phyloP scores from a whole-genome alignment of 352 stramenopile genomes.

The Phytophthora kernoviae region DNA sequence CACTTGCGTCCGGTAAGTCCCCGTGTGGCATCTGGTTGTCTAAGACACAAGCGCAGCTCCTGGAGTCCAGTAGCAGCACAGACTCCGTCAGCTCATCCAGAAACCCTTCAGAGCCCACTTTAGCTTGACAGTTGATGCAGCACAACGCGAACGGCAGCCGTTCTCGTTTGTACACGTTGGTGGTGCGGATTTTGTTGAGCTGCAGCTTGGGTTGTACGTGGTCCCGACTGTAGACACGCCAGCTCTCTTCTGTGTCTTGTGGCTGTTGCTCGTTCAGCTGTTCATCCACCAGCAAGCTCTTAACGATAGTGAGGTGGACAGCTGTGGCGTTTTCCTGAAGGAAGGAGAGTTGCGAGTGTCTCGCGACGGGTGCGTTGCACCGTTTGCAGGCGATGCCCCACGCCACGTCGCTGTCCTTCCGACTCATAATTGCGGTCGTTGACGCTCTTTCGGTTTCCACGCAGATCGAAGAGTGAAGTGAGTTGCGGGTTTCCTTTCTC shows the following conservation, averaged over 20 bases:
- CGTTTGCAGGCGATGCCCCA: constrained; percentile 38
- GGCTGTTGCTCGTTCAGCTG: constrained; percentile 17
- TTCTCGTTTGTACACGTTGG: constrained; percentile 38
- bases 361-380: constrained; percentile 35
- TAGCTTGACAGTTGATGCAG: constrained; percentile 50
- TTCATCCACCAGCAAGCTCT: constrained; percentile 41
- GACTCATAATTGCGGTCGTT: constrained; percentile 15
- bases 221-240: constrained; percentile 34
- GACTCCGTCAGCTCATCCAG: constrained; percentile 41
- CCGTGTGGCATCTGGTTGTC: constrained; percentile 13
- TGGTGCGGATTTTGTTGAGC: constrained; percentile 58
- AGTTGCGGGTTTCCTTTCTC: background rate
- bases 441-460: background rate
- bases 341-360: constrained; percentile 51
- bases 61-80: constrained; percentile 58
- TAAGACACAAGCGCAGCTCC: constrained; percentile 44
- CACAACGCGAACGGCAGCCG: constrained; percentile 60
- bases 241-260: constrained; percentile 30
- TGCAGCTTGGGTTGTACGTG: constrained; percentile 35
- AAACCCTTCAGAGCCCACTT: constrained; percentile 50
- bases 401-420: constrained; percentile 10
- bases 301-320: constrained; percentile 52
- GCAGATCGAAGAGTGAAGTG: background rate
- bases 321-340: constrained; percentile 53
- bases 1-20: constrained; percentile 31